phyloP scores from a whole-genome alignment of 2,329 filamentous ascomycete species.

The Westerdykella aurantiaca region DNA sequence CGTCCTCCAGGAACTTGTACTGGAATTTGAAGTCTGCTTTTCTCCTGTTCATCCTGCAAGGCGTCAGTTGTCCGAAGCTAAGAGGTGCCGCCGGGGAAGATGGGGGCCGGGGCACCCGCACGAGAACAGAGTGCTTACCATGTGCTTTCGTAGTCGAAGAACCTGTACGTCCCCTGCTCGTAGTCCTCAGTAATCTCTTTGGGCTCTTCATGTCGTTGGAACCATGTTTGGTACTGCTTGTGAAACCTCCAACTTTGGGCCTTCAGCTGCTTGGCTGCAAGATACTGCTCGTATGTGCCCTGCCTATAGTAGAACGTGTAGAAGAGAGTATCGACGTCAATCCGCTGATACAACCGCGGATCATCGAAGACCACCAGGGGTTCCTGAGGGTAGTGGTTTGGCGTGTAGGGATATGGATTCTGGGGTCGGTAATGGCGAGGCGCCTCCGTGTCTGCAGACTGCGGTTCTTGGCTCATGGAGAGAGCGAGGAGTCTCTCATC shows the following conservation, averaged over 20 bases:
- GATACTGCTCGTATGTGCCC: conserved; percentile 88
- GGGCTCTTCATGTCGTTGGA: conserved; percentile 95
- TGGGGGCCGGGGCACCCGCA: conserved; percentile 7
- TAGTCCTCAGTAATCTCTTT: conserved; percentile 98
- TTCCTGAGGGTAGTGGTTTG: conserved; percentile 84
- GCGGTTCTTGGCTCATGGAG: conserved; percentile 68
- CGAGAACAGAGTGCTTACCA: conserved; percentile 55
- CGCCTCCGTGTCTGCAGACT: conserved; percentile 71
- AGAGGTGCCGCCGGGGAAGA: not conserved
- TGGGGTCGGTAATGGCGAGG: conserved; percentile 81
- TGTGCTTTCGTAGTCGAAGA: conserved; percentile 99
- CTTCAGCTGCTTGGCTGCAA: conserved; percentile 94
- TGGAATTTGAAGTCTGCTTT: conserved; percentile 98
- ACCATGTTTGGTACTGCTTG: conserved; percentile 99
- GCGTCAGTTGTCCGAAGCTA: conserved; percentile 15
- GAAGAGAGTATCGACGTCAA: conserved; percentile 94
- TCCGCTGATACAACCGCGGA: conserved; percentile 75
- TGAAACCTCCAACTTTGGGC: conserved; percentile 98
- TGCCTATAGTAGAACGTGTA: conserved; percentile 99
- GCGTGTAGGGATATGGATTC: conserved; percentile 66
- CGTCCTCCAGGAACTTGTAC: conserved; percentile 96
- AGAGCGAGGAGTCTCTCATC: conserved; percentile 69
- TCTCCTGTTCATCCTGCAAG: conserved; percentile 89
- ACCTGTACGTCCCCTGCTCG: conserved; percentile 96
- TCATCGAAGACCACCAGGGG: conserved; percentile 90